phyloP scores from a whole-genome alignment of 1,139 yeast genomes.

The Nakaseomyces delphensis region DNA sequence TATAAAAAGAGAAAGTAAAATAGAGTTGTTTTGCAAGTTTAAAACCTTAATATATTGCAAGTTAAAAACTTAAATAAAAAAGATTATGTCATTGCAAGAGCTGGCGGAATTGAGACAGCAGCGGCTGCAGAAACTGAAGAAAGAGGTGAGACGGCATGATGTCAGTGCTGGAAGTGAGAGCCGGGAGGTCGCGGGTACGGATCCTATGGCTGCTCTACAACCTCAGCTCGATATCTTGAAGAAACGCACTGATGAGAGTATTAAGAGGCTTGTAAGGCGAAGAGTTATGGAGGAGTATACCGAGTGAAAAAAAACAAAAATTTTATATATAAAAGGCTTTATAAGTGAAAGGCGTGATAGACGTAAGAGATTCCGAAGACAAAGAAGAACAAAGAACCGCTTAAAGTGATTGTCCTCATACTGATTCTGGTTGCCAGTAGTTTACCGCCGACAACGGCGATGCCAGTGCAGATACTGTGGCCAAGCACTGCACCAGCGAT shows the following conservation, averaged over 20 bases:
- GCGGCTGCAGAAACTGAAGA: neutral
- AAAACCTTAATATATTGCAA: too few relatives aligned
- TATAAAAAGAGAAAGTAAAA: too few relatives aligned
- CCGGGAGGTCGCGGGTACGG: neutral
- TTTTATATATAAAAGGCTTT: neutral
- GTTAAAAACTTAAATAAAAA: neutral
- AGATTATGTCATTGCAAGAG: neutral
- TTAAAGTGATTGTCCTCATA: constrained; percentile 83
- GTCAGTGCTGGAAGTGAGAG: neutral
- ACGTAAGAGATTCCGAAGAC: constrained; percentile 75
- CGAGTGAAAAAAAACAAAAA: neutral
- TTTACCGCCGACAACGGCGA: constrained; percentile 94
- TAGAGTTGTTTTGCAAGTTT: too few relatives aligned
- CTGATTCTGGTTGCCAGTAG: constrained; percentile 81
- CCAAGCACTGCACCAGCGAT: constrained; percentile 86
- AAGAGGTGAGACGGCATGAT: neutral
- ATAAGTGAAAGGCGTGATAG: constrained; percentile 42
- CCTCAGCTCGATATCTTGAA: constrained; percentile 34
- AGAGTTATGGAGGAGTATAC: constrained; percentile 22
- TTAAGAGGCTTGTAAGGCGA: constrained; percentile 36
- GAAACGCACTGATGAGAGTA: constrained; percentile 34
- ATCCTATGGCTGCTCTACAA: constrained; percentile 19
- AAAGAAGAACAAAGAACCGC: constrained; percentile 82
- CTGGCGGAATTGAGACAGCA: neutral
- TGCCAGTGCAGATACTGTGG: constrained; percentile 79